Evolutionary conservation across 2,329 filamentous ascomycete genomes (phyloP), one percentile per base, ranked within the genome.

Genomic region (Xylaria sp.): DNA sequence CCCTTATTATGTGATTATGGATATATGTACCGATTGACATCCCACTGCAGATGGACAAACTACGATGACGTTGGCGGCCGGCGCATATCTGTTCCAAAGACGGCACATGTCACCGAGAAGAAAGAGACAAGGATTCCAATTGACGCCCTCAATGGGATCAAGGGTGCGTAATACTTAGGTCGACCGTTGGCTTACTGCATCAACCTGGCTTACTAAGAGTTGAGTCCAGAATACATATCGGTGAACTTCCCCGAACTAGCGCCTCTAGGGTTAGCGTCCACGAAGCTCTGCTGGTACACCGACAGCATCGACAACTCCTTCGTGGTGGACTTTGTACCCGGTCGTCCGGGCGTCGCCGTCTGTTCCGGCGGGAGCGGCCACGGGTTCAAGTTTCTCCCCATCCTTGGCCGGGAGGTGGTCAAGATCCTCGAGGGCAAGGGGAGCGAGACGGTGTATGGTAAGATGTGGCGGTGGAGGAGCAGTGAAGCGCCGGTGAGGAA

Each of bases 281-380:
- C 50, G 24, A 76, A 73, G 52, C 76, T 79, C 11, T 85, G 77
- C 56, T 70, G 66, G 66, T 70, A 68, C 41, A 69, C 63, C n/a
- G 68, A 68, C 26, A 68, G 65, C 40, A 61, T 66, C 34, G 66
- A 67, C 42, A 67, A 66, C 34, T 67, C 62, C 1, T 69, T 67
- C 44, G 59, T 85, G 4, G 75, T 86, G 43, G 74, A 77, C 38
- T 74, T n/a, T 39, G 63, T 69, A 2, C 65, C 64, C 1, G 60
- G 57, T 1, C 56, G 59, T 4, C 55, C 58, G 4, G 76, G 78
- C 0, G 63, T 87, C 0, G 80, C 86, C 63, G 74, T 87, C 0
- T 83, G 83, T 2, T 86, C 84, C 0, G 84, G 82, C 1, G 85
- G 85, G 0, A 81, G 77, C 34, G 84, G 85, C 7, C 66, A 70